Conservation (phyloP, 257 asterid species). For the Jasminum sambac region DNA sequence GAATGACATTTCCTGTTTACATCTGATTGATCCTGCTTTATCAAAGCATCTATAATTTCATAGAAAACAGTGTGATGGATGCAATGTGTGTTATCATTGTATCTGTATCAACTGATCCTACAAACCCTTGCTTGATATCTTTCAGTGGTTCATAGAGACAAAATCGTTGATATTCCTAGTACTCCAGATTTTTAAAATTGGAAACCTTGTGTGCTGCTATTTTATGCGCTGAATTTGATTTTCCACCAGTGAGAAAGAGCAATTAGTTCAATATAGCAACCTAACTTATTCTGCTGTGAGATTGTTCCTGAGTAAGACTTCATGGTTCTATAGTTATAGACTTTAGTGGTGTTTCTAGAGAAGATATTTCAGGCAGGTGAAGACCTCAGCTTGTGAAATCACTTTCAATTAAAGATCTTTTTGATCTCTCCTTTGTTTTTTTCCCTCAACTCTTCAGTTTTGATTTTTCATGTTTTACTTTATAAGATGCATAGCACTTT, state of each 20-base stretch:
- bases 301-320: background rate
- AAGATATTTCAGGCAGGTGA: slow-evolving; percentile 12
- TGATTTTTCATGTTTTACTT: background rate
- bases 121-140: background rate
- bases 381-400: background rate
- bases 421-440: no score
- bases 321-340: slow-evolving; percentile 5
- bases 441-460: background rate
- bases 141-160: background rate
- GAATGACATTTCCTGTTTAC: background rate
- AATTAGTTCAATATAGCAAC: background rate
- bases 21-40: background rate
- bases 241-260: background rate
- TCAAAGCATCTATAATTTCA: background rate
- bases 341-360: slow-evolving; percentile 13
- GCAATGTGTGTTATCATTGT: background rate
- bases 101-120: background rate
- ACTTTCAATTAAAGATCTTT: background rate
- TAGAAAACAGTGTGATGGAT: background rate
- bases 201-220: background rate
- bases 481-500: background rate
- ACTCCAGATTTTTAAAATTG: background rate
- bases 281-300: slow-evolving; percentile 4
- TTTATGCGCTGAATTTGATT: background rate
- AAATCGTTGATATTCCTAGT: background rate